Evolutionary conservation across 306 rosid genomes (phyloP).

Genomic region (Inga laurina): DNA sequence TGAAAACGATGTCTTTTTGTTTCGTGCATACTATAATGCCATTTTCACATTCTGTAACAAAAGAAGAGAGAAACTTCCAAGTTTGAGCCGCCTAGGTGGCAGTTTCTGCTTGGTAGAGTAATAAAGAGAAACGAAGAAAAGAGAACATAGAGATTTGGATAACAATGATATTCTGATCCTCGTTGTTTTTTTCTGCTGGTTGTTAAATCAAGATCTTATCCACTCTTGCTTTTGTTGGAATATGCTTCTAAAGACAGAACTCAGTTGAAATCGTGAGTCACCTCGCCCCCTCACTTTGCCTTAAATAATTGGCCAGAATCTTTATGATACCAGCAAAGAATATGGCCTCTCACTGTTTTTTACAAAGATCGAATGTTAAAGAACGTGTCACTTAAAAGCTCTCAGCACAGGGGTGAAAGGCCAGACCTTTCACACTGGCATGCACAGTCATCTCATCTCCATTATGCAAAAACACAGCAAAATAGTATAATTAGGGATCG

Average conservation of each 20-base stretch:
- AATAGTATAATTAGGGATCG: not conserved
- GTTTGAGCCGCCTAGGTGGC: not conserved
- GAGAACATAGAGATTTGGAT: not conserved
- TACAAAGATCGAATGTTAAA: constrained; percentile 3
- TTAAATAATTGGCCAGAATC: constrained; percentile 19
- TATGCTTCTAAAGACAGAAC: not conserved
- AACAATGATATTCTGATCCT: not conserved
- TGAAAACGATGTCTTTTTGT: not conserved
- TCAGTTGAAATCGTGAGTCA: constrained; percentile 5
- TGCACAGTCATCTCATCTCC: not conserved
- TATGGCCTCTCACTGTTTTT: not conserved
- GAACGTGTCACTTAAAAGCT: constrained; percentile 6
- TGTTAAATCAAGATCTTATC: constrained; percentile 25
- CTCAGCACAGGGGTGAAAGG: constrained; percentile 13
- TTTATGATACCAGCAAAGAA: constrained; percentile 18
- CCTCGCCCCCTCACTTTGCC: not conserved
- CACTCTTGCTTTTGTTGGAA: constrained; percentile 7
- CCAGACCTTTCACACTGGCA: not conserved
- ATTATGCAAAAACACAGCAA: not conserved
- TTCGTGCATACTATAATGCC: not conserved
- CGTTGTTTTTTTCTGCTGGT: not conserved
- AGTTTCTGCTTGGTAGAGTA: not conserved
- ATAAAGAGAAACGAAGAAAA: not conserved
- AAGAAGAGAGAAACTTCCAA: constrained; percentile 8
- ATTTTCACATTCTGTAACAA: constrained; percentile 25